phyloP scores from a whole-genome alignment of 768 basidiomycete genomes.

The Psilocybe cubensis region DNA sequence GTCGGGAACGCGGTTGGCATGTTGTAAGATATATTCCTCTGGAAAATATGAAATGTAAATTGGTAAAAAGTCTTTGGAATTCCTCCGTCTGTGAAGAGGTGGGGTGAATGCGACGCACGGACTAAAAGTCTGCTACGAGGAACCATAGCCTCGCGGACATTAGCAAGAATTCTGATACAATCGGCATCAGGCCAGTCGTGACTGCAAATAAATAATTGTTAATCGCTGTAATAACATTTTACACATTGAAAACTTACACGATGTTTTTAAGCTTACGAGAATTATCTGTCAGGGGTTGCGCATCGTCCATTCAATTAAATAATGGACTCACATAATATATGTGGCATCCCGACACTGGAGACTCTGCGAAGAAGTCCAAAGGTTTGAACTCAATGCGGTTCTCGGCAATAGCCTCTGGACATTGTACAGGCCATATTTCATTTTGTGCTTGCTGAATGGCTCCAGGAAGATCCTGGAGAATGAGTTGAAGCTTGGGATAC shows the following conservation, averaged over 20 bases:
- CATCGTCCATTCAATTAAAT: too few species aligned
- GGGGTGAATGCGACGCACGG: slow-evolving; percentile 27
- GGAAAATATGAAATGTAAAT: background rate
- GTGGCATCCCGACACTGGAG: slow-evolving; percentile 38
- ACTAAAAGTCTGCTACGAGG: slow-evolving; percentile 38
- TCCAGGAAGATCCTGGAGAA: slow-evolving; percentile 39
- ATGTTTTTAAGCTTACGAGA: slow-evolving; percentile 35
- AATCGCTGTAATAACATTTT: background rate
- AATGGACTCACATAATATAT: slow-evolving; percentile 40
- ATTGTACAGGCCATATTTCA: slow-evolving; percentile 30
- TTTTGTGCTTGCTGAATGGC: background rate
- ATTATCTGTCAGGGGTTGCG: background rate
- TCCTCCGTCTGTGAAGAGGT: too few species aligned
- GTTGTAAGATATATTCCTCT: slow-evolving; percentile 43
- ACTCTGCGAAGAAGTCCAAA: slow-evolving; percentile 41
- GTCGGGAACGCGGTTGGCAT: slow-evolving; percentile 25
- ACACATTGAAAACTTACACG: slow-evolving; percentile 27
- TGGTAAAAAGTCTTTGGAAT: too few species aligned
- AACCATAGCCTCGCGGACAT: slow-evolving; percentile 38
- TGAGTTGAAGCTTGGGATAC: slow-evolving; percentile 35
- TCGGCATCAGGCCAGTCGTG: slow-evolving; percentile 46
- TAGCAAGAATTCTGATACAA: slow-evolving; percentile 36
- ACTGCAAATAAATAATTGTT: slow-evolving; percentile 16
- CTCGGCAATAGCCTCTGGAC: slow-evolving; percentile 36
- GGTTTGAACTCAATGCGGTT: slow-evolving; percentile 38